Conservation (phyloP, 805 yeast species). For the Candida oleophila region DNA sequence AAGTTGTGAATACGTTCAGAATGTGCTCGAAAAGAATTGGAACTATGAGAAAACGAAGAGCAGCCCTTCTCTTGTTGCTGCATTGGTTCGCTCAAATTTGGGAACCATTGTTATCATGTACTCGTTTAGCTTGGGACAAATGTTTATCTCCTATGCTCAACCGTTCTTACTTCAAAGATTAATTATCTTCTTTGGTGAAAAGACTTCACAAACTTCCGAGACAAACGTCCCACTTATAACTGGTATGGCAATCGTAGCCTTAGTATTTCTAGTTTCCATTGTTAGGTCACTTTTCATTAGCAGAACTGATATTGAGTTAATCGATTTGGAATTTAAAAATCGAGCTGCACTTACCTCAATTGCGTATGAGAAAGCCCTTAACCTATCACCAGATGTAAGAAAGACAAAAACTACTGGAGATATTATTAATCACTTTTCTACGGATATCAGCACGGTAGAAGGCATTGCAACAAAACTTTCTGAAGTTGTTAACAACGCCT, state of each 20-base stretch:
- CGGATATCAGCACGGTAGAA: conserved; percentile 22
- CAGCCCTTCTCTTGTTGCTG: not conserved
- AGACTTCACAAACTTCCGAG: conserved; percentile 5
- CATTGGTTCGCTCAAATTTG: not conserved
- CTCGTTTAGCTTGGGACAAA: conserved; percentile 21
- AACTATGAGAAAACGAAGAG: not conserved
- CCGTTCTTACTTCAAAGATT: conserved; percentile 32
- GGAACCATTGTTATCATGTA: conserved; percentile 1
- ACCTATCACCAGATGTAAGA: conserved; percentile 30
- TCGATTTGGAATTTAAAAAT: conserved; percentile 14
- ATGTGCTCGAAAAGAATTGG: not conserved
- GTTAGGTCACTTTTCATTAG: conserved; percentile 22
- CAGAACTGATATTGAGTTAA: conserved; percentile 15
- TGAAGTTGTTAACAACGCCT: conserved; percentile 22
- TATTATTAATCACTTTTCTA: conserved; percentile 31
- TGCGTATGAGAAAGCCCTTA: conserved; percentile 28
- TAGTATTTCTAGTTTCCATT: conserved; percentile 25
- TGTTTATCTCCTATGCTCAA: conserved; percentile 18
- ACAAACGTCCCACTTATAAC: conserved; percentile 23
- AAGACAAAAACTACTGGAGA: conserved; percentile 33
- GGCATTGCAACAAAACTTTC: conserved; percentile 16
- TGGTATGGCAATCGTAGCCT: conserved; percentile 23
- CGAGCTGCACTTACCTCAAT: conserved; percentile 22
- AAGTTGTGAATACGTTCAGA: not conserved
- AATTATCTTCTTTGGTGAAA: conserved; percentile 22